Evolutionary conservation across 768 basidiomycete genomes (phyloP).

Genomic region (Candolleomyces aberdarensis): DNA sequence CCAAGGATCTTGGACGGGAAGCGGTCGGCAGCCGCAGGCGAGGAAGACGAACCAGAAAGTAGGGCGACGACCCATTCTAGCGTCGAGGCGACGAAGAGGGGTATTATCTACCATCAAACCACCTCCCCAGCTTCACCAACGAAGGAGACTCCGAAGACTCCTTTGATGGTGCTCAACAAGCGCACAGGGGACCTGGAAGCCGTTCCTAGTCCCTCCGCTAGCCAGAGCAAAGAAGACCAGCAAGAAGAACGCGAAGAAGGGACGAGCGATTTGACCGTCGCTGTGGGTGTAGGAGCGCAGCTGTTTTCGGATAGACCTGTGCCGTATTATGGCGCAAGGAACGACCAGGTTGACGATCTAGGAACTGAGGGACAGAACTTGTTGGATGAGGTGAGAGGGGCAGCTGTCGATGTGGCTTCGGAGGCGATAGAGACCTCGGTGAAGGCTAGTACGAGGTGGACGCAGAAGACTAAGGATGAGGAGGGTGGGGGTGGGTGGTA

Average conservation of each 20-base stretch:
- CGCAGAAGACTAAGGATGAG: slow-evolving; percentile 20
- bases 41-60: slow-evolving; percentile 7
- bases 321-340: slow-evolving; percentile 17
- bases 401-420: slow-evolving; percentile 13
- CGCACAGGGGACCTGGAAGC: slow-evolving; percentile 6
- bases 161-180: slow-evolving; percentile 18
- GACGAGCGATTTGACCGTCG: slow-evolving; percentile 27
- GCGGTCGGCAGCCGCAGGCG: neutral
- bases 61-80: slow-evolving; percentile 13
- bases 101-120: slow-evolving; percentile 13
- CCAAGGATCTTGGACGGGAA: slow-evolving; percentile 17
- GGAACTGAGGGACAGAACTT: slow-evolving; percentile 13
- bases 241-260: neutral
- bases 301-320: slow-evolving; percentile 32
- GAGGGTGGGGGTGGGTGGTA: slow-evolving; percentile 24
- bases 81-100: slow-evolving; percentile 19
- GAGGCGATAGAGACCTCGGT: slow-evolving; percentile 17
- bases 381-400: slow-evolving; percentile 13
- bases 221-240: slow-evolving; percentile 2
- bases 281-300: slow-evolving; percentile 32
- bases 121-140: slow-evolving; percentile 13
- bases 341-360: slow-evolving; percentile 18
- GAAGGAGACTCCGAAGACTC: slow-evolving; percentile 4
- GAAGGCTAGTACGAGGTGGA: slow-evolving; percentile 20
- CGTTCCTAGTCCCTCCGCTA: neutral